Evolutionary conservation across 768 basidiomycete species (phyloP), one percentile per base, ranked within the genome.

Genomic region (Asterophora lycoperdoides): DNA sequence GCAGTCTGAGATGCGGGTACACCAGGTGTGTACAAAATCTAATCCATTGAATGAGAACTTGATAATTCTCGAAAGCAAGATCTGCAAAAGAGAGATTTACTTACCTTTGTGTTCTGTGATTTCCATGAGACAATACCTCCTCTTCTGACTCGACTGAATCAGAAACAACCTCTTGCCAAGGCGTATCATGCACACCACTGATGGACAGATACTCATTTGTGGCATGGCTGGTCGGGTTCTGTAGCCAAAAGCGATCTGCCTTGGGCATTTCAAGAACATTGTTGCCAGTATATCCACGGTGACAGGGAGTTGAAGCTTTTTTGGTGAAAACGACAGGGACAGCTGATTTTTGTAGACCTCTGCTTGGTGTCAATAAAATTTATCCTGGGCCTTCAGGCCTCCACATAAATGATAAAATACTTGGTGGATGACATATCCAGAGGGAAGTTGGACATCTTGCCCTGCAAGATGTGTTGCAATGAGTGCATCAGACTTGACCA

Each of bases 341-440:
- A 50, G 26, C 15, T 32, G 2, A 14, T 17, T 15, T 5, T 15
- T 18, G 18, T 37, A 26, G 13, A 20, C n/a, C 9, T 5, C 11
- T 11, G 30, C 41, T 23, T 50, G 54, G 8, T 39, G 14, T 15
- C 52, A n/a, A 28, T 41, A 59, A 15, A 60, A 60, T 41, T 18
- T 14, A 14, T 46, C 15, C 41, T 63, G 62, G 0, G 57, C 55
- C 8, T 30, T 7, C 7, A 48, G 7, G 1, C 60, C 62, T 10
- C 58, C 60, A 19, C 48, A 46, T 18, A 63, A 51, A 30, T 30
- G 26, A 33, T 63, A 62, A 38, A 59, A 53, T 3, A 38, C 56
- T n/a, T 56, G 48, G 19, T 58, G 54, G 6, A 51, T 33, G 1
- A 29, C 15, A 44, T 45, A 59, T 9, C 53, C 52, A 9, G 33